Percentiles rank a stretch among this genome's conserved stretches.
Evolutionary conservation across 148 eudicot species (phyloP).

Genomic region (Amaranthus cruentus): DNA sequence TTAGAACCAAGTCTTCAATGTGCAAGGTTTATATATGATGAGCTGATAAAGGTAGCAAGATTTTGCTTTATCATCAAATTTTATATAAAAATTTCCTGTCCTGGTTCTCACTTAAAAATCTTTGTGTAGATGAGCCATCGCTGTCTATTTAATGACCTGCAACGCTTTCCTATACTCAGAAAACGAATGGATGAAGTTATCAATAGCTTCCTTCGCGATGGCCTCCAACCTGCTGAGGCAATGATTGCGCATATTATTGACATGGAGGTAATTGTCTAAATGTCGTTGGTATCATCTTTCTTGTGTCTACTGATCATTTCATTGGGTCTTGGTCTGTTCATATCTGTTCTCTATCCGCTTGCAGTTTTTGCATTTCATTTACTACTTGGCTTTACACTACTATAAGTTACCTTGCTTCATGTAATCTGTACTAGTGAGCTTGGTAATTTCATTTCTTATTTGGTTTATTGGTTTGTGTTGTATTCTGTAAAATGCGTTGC

Average conservation of each 20-base stretch:
- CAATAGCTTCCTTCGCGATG: constrained; percentile 47
- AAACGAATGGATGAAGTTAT: constrained; percentile 54
- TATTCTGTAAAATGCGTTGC: constrained; percentile 6
- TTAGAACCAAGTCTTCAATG: constrained; percentile 65
- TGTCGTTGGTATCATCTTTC: background rate
- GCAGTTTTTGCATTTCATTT: background rate
- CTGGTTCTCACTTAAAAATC: background rate
- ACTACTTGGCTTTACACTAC: background rate
- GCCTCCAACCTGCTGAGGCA: constrained; percentile 55
- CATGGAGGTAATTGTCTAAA: constrained; percentile 65
- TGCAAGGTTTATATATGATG: constrained; percentile 51
- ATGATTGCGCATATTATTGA: constrained; percentile 58
- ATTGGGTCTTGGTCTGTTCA: background rate
- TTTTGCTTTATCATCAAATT: background rate
- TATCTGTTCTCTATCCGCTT: background rate
- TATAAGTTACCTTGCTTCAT: background rate
- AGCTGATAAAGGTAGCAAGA: constrained; percentile 47
- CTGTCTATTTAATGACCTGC: constrained; percentile 44
- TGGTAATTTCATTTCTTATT: background rate
- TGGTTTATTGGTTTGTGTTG: no score
- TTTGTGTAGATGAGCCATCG: constrained; percentile 55
- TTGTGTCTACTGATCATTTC: background rate
- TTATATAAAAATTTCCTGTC: background rate
- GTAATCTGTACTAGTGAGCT: background rate
- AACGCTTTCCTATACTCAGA: constrained; percentile 50